phyloP scores from a whole-genome alignment of 495 filamentous ascomycete species.

The Daldinia decipiens region DNA sequence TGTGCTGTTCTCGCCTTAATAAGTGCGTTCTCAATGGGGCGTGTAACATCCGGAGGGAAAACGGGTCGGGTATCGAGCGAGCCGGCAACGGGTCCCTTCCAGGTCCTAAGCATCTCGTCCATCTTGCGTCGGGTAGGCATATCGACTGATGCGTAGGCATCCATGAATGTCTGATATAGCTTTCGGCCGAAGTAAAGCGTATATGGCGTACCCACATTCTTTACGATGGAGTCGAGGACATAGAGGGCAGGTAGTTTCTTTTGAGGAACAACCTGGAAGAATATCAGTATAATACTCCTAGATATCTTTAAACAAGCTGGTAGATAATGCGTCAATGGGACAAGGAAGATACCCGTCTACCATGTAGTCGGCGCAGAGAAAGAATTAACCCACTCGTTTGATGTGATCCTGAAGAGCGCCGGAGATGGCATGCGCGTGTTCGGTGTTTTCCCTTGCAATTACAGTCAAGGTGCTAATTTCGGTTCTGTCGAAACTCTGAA shows the following conservation, averaged over 20 bases:
- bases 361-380: constrained; percentile 7
- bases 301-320: background rate
- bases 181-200: constrained; percentile 92
- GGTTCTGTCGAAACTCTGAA: constrained; percentile 85
- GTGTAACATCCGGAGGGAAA: constrained; percentile 83
- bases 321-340: constrained; percentile 3
- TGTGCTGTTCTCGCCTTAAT: constrained; percentile 85
- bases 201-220: constrained; percentile 98
- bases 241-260: constrained; percentile 96
- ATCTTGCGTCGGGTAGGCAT: constrained; percentile 81
- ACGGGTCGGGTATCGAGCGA: constrained; percentile 89
- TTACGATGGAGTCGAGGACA: constrained; percentile 96
- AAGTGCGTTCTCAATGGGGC: constrained; percentile 91
- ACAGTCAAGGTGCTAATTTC: constrained; percentile 96
- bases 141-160: constrained; percentile 90
- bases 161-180: constrained; percentile 94
- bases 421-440: constrained; percentile 91
- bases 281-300: constrained; percentile 26
- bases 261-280: constrained; percentile 76
- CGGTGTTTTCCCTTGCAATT: constrained; percentile 95
- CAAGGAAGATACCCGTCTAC: constrained; percentile 6
- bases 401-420: constrained; percentile 91
- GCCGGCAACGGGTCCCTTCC: constrained; percentile 95
- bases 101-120: constrained; percentile 97
- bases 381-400: constrained; percentile 75